A percentile compares a stretch with the other conserved stretches of the same genome.
Evolutionary conservation across 2,329 filamentous ascomycete genomes (phyloP).

Genomic region (Nectriaceae sp.): DNA sequence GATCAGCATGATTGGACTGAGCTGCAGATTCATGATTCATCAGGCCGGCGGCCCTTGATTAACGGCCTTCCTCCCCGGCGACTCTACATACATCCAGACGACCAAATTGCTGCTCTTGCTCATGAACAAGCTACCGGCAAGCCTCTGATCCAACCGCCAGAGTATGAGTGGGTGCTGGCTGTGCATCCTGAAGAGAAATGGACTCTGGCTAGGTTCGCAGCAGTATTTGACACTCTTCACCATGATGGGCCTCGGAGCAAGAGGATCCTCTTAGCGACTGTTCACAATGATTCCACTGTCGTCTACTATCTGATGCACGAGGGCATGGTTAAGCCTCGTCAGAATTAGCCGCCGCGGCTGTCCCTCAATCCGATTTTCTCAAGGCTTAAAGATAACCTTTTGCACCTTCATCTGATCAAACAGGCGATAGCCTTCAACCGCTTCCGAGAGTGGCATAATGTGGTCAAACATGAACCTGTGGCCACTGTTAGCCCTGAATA

Average conservation of each 20-base stretch:
- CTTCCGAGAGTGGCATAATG: constrained; percentile 69
- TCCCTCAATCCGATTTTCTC: constrained; percentile 4
- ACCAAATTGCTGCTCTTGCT: constrained; percentile 73
- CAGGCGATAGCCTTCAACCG: constrained; percentile 68
- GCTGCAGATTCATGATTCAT: constrained; percentile 54
- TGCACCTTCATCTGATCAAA: constrained; percentile 75
- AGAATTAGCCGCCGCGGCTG: constrained; percentile 61
- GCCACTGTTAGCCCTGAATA: constrained; percentile 7
- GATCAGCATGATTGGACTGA: constrained; percentile 76
- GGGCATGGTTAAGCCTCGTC: constrained; percentile 82
- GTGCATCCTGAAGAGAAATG: constrained; percentile 73
- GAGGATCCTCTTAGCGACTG: constrained; percentile 70
- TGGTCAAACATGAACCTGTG: constrained; percentile 75
- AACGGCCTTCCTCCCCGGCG: constrained; percentile 72
- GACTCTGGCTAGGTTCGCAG: constrained; percentile 65
- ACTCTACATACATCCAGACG: constrained; percentile 79
- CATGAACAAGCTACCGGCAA: constrained; percentile 52
- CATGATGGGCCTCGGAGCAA: constrained; percentile 57
- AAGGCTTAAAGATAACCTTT: constrained; percentile 69
- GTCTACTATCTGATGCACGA: constrained; percentile 86
- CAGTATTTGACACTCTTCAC: constrained; percentile 67
- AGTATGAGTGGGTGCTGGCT: constrained; percentile 77
- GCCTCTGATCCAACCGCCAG: constrained; percentile 49
- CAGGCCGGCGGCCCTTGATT: constrained; percentile 60
- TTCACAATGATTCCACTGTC: constrained; percentile 80